Evolutionary conservation across 1,284 basidiomycete genomes (phyloP).

Genomic region (Cystobasidium sp.): DNA sequence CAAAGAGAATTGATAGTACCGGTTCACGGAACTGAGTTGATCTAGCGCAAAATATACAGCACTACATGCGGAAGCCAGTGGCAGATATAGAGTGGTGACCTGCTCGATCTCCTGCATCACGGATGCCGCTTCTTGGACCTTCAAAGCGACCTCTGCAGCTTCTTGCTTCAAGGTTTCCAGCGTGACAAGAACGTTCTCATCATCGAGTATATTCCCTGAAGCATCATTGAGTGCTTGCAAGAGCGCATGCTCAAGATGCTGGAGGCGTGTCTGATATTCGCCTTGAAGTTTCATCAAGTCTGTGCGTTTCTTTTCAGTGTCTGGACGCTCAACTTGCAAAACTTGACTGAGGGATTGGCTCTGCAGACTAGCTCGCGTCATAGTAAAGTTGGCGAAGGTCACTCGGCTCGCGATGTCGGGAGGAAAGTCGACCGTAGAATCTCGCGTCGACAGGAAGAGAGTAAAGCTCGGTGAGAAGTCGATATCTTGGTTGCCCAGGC

Average conservation of each 20-base stretch:
- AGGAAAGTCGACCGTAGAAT: conserved; percentile 96
- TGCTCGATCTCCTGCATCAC: conserved; percentile 96
- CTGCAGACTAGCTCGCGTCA: conserved; percentile 97
- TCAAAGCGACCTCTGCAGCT: conserved; percentile 92
- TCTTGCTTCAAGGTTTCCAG: conserved; percentile 96
- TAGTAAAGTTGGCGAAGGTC: conserved; percentile 99
- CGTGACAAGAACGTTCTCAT: conserved; percentile 98
- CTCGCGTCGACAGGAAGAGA: conserved; percentile 97
- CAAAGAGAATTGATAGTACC: conserved; percentile 99
- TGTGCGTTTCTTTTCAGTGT: conserved; percentile 95
- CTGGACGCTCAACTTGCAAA: conserved; percentile 93
- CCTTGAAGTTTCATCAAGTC: conserved; percentile 98
- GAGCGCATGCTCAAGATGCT: conserved; percentile 90
- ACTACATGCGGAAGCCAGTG: conserved; percentile 94
- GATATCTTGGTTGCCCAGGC: conserved; percentile 97
- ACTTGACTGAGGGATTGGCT: conserved; percentile 98
- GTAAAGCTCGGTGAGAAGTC: conserved; percentile 99
- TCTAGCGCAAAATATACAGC: conserved; percentile 97
- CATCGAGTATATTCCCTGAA: conserved; percentile 94
- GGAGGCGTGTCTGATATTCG: conserved; percentile 90
- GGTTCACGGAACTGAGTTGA: conserved; percentile 89
- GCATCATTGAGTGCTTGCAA: conserved; percentile 97
- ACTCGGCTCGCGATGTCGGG: conserved; percentile 98
- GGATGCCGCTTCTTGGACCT: conserved; percentile 96
- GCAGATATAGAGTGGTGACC: conserved; percentile 92